Percentiles rank a stretch among this genome's conserved stretches.
phyloP scores from a whole-genome alignment of 495 filamentous ascomycete species.

The Pseudomonodictys pantanalensis region DNA sequence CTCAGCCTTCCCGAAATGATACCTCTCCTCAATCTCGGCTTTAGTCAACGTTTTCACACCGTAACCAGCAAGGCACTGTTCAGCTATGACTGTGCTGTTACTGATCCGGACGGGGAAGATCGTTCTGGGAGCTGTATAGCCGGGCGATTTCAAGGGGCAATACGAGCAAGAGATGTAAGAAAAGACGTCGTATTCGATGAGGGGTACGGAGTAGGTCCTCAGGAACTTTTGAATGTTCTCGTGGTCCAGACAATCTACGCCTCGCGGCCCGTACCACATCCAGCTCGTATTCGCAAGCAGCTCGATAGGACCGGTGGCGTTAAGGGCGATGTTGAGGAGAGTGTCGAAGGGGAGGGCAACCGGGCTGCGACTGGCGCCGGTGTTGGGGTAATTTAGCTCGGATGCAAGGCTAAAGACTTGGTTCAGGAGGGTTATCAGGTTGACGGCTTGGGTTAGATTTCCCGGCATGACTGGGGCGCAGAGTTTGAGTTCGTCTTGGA shows the following conservation, averaged over 20 bases:
- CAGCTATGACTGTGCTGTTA: background rate
- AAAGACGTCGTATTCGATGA: background rate
- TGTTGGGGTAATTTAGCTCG: background rate
- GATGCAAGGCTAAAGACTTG: background rate
- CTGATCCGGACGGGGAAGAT: background rate
- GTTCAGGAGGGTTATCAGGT: background rate
- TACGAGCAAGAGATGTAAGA: background rate
- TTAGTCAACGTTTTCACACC: background rate
- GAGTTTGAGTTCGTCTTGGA: background rate
- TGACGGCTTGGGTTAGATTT: background rate
- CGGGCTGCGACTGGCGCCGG: background rate
- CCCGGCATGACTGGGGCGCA: background rate
- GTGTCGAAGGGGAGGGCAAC: background rate
- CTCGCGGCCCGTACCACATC: background rate
- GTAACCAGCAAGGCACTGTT: background rate
- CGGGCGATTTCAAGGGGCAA: background rate
- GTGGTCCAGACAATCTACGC: background rate
- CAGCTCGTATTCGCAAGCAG: background rate
- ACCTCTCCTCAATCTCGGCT: background rate
- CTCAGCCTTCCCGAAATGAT: background rate
- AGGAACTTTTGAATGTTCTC: background rate
- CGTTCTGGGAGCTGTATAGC: background rate
- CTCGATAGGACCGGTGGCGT: background rate
- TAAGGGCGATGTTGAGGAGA: background rate
- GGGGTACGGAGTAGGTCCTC: background rate